Percentiles rank a stretch among this genome's conserved stretches.
Conservation (phyloP, 2,329 filamentous ascomycete species). For the Mariannaea sp. region DNA sequence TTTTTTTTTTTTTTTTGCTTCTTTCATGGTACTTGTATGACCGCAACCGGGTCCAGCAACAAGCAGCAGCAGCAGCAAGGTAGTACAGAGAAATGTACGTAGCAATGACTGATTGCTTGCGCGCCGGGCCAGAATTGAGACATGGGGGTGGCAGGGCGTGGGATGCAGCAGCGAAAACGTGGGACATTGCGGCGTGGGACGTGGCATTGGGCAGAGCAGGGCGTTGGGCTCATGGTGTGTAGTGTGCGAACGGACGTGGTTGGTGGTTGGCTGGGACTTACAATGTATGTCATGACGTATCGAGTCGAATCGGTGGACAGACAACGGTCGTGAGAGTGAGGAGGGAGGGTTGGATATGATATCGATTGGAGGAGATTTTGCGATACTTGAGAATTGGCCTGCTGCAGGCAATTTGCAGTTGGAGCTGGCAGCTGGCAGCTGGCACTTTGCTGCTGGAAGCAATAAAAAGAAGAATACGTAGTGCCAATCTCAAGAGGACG, state of each 20-base stretch:
- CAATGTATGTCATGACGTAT: conserved; percentile 50
- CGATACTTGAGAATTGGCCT: conserved; percentile 11
- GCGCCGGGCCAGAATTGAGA: conserved; percentile 13
- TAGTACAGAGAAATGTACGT: not conserved
- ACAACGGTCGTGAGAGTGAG: conserved; percentile 5
- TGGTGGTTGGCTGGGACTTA: conserved; percentile 38
- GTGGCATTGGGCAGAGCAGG: conserved; percentile 6
- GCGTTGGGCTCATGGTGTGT: conserved; percentile 18
- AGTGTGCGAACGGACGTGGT: conserved; percentile 18
- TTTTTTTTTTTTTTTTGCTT: not conserved
- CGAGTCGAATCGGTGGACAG: conserved; percentile 26
- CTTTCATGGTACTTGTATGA: too few relatives aligned
- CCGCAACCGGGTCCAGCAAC: not conserved
- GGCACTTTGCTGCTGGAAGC: not conserved
- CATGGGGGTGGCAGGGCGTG: conserved; percentile 10
- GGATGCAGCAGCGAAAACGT: conserved; percentile 20
- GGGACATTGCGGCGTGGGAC: conserved; percentile 32
- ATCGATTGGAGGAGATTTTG: conserved; percentile 27
- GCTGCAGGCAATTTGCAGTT: not conserved
- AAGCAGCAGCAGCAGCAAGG: not conserved
- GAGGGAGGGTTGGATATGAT: conserved; percentile 4
- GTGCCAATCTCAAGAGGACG: not conserved
- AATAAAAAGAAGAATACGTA: not conserved
- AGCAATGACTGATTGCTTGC: conserved; percentile 2
- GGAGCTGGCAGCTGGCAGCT: not conserved